These are phyloP conservation scores for Plasmodium vinckei DNA, from an alignment of 169 alveolate genomes.

Conservation along the genomic window DNA sequence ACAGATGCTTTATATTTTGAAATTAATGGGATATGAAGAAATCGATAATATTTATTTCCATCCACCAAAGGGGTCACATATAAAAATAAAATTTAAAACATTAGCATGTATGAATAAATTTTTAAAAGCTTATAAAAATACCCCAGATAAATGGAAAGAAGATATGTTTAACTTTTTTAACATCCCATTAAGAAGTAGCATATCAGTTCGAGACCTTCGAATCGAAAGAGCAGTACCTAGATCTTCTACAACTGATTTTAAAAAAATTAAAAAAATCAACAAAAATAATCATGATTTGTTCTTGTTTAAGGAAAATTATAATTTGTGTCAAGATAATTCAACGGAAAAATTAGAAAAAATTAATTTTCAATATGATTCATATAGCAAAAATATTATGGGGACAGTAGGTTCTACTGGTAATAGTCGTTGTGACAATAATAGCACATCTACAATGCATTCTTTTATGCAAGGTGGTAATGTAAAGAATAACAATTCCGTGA, in stretches of 20 bases:
- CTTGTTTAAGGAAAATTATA: constrained; percentile 62
- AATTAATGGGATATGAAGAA: constrained; percentile 68
- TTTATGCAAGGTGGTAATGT: too few species aligned
- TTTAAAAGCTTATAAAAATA: constrained; percentile 47
- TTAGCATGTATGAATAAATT: constrained; percentile 58
- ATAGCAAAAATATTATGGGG: constrained; percentile 30
- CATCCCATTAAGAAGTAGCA: constrained; percentile 74
- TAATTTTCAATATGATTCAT: constrained; percentile 37
- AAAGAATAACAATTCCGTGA: too few species aligned
- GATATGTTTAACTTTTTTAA: constrained; percentile 74
- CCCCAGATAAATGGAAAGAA: constrained; percentile 77
- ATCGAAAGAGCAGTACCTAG: constrained; percentile 75
- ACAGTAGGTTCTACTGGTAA: neutral
- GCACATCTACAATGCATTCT: neutral
- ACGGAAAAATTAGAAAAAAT: constrained; percentile 38
- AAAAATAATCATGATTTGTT: constrained; percentile 60
- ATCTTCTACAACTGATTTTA: constrained; percentile 54
- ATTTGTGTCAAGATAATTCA: constrained; percentile 34
- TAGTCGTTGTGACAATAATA: neutral
- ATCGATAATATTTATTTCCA: constrained; percentile 67
- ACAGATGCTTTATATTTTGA: constrained; percentile 60
- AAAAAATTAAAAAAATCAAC: constrained; percentile 34
- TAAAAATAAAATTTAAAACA: constrained; percentile 64
- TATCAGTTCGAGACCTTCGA: constrained; percentile 69
- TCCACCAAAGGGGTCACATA: constrained; percentile 78